A percentile compares a stretch with the other conserved stretches of the same genome.
Conservation (phyloP, 352 stramenopile species). For the Globisporangium alternatum region DNA sequence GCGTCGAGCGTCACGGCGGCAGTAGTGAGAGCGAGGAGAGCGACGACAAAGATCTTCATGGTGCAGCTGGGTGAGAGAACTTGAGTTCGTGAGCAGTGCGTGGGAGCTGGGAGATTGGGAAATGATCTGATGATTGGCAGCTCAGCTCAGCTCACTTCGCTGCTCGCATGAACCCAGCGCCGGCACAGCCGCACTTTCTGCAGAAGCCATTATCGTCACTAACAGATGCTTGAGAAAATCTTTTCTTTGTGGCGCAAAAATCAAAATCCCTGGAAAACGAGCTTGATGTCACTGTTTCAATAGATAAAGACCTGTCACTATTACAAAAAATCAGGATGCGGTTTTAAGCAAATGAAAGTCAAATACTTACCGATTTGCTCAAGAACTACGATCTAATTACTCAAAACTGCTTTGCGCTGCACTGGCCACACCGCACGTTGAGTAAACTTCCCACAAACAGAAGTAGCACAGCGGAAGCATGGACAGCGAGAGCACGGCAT, state of each 20-base stretch:
- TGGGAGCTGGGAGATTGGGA: slow-evolving; percentile 6
- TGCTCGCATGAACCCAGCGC: background rate
- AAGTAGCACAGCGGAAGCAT: too few species aligned
- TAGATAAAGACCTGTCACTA: background rate
- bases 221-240: background rate
- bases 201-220: background rate
- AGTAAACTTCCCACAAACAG: too few species aligned
- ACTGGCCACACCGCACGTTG: too few species aligned
- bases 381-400: too few species aligned
- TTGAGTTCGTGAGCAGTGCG: background rate
- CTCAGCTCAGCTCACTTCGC: background rate
- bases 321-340: background rate
- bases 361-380: too few species aligned
- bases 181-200: background rate
- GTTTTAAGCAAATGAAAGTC: too few species aligned
- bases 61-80: background rate
- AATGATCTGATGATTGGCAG: background rate
- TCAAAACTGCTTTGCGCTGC: too few species aligned
- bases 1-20: background rate
- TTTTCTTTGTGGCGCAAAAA: background rate
- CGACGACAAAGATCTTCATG: slow-evolving; percentile 11
- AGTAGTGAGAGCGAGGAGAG: slow-evolving; percentile 11
- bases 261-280: background rate
- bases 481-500: too few species aligned
- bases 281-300: background rate